Evolutionary conservation across 176 grass and related monocot species (phyloP).

Genomic region (Saccharum spontaneum): DNA sequence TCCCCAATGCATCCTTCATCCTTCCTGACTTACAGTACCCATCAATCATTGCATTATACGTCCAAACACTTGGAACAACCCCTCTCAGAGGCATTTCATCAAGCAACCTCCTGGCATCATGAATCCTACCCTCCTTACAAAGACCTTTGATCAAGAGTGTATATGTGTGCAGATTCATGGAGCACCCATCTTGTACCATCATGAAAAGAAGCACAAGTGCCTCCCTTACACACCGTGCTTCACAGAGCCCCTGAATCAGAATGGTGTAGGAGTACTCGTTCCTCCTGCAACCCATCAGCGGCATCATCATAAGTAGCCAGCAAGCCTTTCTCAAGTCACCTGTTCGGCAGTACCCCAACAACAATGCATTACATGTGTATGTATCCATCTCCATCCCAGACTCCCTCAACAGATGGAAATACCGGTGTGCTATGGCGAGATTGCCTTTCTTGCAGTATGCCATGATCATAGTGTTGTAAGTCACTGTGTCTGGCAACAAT

Average conservation of each 20-base stretch:
- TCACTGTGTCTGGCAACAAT: not conserved
- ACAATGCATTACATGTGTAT: not conserved
- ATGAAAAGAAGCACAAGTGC: not conserved
- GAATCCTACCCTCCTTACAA: not conserved
- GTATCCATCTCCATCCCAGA: not conserved
- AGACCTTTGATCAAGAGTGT: not conserved
- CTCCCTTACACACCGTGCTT: not conserved
- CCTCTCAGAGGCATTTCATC: not conserved
- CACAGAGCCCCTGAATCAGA: not conserved
- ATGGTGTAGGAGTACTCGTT: not conserved
- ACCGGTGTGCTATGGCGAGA: not conserved
- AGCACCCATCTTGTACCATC: not conserved
- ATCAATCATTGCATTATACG: not conserved
- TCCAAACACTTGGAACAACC: not conserved
- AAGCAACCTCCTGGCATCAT: not conserved
- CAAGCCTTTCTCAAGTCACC: not conserved
- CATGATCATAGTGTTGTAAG: not conserved
- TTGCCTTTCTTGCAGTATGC: not conserved
- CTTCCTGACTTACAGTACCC: not conserved
- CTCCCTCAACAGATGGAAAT: not conserved
- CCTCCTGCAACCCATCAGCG: not conserved
- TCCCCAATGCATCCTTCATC: not conserved
- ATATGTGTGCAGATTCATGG: not conserved
- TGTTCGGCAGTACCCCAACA: not conserved
- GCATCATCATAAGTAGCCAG: not conserved